phyloP scores from a whole-genome alignment of 2,329 filamentous ascomycete genomes.

The Microcyclosporella mali region DNA sequence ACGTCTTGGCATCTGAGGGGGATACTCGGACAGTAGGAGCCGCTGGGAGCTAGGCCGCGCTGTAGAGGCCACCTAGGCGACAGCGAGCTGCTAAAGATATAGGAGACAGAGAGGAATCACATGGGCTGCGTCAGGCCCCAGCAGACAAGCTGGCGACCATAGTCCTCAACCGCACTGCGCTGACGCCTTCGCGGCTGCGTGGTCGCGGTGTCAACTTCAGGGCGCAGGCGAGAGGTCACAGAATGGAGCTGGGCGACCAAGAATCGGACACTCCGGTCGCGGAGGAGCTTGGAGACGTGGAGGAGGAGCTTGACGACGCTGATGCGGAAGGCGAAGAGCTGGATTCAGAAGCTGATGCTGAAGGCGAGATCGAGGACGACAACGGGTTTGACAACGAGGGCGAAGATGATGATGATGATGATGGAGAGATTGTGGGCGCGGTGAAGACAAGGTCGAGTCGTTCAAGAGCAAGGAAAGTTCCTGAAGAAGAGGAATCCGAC shows the following conservation, averaged over 20 bases:
- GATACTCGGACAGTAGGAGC: conserved; percentile 2
- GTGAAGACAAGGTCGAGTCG: conserved; percentile 30
- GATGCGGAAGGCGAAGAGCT: conserved; percentile 31
- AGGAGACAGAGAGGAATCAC: conserved; percentile 7
- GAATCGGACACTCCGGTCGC: conserved; percentile 24
- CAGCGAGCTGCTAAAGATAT: no score
- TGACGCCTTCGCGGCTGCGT: conserved; percentile 29
- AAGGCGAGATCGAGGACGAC: conserved; percentile 43
- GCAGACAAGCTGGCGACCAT: conserved; percentile 30
- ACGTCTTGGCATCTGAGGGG: conserved; percentile 11
- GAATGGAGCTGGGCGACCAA: conserved; percentile 20
- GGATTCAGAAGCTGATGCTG: conserved; percentile 47
- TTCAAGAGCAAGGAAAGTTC: conserved; percentile 29
- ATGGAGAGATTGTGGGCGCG: conserved; percentile 38
- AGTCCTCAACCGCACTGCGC: conserved; percentile 27
- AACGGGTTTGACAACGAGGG: conserved; percentile 35
- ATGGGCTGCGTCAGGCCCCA: conserved; percentile 15
- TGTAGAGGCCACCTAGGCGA: conserved; percentile 1
- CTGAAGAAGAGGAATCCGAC: conserved; percentile 34
- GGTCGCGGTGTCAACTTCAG: conserved; percentile 30
- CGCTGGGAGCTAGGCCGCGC: conserved; percentile 5
- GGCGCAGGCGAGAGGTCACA: conserved; percentile 17
- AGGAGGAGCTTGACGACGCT: conserved; percentile 28
- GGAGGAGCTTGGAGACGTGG: conserved; percentile 24
- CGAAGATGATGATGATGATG: conserved; percentile 43